A percentile compares a stretch with the other conserved stretches of the same genome.
phyloP scores from a whole-genome alignment of 192 early-diverging fungal genomes.

The Gonapodya sp. region DNA sequence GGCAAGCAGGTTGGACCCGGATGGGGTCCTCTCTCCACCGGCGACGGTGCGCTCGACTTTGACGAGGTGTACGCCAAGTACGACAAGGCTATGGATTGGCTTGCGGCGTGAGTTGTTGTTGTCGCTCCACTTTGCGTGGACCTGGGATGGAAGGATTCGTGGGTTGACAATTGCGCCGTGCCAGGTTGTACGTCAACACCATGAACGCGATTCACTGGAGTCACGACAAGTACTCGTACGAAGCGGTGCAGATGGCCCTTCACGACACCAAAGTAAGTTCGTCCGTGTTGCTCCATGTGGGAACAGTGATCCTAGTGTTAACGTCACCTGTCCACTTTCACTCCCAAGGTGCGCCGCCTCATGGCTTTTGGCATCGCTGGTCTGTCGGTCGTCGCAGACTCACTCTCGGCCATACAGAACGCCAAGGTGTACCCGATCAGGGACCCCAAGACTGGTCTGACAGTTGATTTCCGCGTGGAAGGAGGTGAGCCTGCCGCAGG shows the following conservation, averaged over 20 bases:
- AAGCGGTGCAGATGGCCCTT: slow-evolving; percentile 21
- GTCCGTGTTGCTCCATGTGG: too few relatives aligned
- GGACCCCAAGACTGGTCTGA: slow-evolving; percentile 21
- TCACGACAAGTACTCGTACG: slow-evolving; percentile 22
- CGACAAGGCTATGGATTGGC: slow-evolving; percentile 23
- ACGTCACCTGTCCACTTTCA: too few relatives aligned
- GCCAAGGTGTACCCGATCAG: slow-evolving; percentile 18
- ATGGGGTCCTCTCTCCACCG: slow-evolving; percentile 9
- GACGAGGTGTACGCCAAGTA: slow-evolving; percentile 14
- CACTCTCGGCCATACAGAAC: slow-evolving; percentile 20
- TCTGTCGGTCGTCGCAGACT: slow-evolving; percentile 21
- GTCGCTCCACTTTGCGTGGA: background rate
- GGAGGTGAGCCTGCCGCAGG: slow-evolving; percentile 13
- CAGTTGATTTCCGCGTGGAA: slow-evolving; percentile 20
- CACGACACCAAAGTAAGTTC: slow-evolving; percentile 20
- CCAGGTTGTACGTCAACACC: slow-evolving; percentile 18
- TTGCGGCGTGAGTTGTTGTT: slow-evolving; percentile 9
- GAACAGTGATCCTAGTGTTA: too few relatives aligned
- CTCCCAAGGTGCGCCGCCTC: slow-evolving; percentile 20
- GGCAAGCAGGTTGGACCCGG: slow-evolving; percentile 20
- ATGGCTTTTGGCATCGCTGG: slow-evolving; percentile 22
- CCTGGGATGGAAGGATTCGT: background rate
- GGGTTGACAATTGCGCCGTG: too few relatives aligned
- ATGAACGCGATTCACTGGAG: slow-evolving; percentile 23
- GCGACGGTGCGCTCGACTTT: slow-evolving; percentile 16